phyloP scores from a whole-genome alignment of 176 grass and related monocot species.

The Tillandsia fasciculata region DNA sequence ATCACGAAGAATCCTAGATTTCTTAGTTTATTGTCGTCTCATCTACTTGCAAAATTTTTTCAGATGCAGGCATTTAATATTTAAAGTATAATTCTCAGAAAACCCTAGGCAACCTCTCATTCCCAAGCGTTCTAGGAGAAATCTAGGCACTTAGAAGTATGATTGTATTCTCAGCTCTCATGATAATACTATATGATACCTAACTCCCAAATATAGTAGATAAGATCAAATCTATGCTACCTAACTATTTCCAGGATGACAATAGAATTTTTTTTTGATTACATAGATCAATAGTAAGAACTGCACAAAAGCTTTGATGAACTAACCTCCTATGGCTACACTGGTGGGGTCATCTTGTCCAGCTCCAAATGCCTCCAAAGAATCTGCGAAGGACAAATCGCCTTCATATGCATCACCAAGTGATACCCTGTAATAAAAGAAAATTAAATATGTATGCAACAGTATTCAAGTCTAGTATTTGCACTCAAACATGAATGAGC shows the following conservation, averaged over 20 bases:
- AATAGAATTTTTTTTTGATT: not conserved
- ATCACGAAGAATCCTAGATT: no score
- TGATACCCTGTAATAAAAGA: conserved; percentile 46
- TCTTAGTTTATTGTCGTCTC: no score
- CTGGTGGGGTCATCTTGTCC: conserved; percentile 83
- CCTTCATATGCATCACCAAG: conserved; percentile 77
- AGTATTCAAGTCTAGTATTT: not conserved
- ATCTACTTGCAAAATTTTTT: no score
- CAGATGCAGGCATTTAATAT: no score
- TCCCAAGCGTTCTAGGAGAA: no score
- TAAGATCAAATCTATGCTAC: no score
- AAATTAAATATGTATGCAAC: conserved; percentile 1
- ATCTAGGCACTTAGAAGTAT: no score
- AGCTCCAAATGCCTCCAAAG: conserved; percentile 84
- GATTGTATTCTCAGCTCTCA: no score
- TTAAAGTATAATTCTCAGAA: no score
- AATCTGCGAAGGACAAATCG: conserved; percentile 72
- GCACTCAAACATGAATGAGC: not conserved
- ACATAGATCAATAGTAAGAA: not conserved
- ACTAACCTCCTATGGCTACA: conserved; percentile 90
- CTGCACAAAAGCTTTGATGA: conserved; percentile 11
- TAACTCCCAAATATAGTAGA: no score
- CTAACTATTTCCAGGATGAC: not conserved
- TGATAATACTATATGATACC: no score
- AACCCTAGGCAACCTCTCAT: no score